Percentiles rank a stretch among this genome's conserved stretches.
These are phyloP conservation scores for Arabidopsis thaliana DNA, from an alignment of 345 rosid species.

Conservation along the genomic window DNA sequence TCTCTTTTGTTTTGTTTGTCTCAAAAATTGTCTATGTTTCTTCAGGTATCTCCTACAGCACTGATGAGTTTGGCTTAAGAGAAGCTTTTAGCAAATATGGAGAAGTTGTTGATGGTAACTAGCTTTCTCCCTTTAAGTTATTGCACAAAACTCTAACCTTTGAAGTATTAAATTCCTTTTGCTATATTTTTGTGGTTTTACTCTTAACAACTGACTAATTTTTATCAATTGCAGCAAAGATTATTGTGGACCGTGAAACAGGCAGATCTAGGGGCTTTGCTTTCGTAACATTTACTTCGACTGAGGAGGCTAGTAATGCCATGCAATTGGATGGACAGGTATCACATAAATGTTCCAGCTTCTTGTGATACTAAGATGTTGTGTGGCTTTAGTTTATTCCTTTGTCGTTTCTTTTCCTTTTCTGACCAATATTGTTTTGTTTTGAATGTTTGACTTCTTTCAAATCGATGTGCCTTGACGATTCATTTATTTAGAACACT, in stretches of 20 bases:
- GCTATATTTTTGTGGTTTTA: background rate
- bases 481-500: conserved; percentile 9
- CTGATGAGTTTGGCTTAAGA: conserved; percentile 68
- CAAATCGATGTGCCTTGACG: background rate
- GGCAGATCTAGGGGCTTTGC: conserved; percentile 97
- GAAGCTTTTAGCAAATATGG: conserved; percentile 90
- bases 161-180: conserved; percentile 27
- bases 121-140: conserved; percentile 30
- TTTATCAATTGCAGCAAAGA: conserved; percentile 61
- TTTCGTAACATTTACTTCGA: conserved; percentile 67
- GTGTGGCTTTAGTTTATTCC: background rate
- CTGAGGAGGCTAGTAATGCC: conserved; percentile 85
- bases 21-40: conserved; percentile 14
- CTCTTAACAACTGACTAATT: background rate
- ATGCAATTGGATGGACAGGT: conserved; percentile 98
- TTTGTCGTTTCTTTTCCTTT: background rate
- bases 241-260: conserved; percentile 85
- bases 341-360: background rate
- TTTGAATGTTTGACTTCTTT: conserved; percentile 14
- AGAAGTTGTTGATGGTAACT: conserved; percentile 79
- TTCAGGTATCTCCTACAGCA: conserved; percentile 79
- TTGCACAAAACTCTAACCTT: conserved; percentile 45
- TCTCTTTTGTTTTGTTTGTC: background rate
- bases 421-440: background rate
- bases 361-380: conserved; percentile 17